A percentile compares a stretch with the other conserved stretches of the same genome.
Evolutionary conservation across 345 rosid genomes (phyloP).

Genomic region (Syzygium aromaticum): DNA sequence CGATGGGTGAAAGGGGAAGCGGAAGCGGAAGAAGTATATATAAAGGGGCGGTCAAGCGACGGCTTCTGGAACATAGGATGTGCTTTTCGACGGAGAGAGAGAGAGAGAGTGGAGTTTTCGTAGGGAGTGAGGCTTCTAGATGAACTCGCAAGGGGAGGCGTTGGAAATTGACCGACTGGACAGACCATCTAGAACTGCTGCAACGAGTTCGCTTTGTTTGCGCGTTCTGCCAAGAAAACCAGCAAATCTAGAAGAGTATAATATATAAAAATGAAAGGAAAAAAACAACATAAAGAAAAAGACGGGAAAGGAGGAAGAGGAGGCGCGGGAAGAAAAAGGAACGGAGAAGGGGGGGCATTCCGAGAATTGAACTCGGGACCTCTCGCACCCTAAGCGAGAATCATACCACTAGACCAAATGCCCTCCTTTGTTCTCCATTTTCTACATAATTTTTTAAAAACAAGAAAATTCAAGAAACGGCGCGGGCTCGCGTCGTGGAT

Average conservation of each 20-base stretch:
- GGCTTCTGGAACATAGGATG: background rate
- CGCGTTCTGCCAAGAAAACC: background rate
- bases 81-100: background rate
- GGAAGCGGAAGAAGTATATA: background rate
- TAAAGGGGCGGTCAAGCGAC: background rate
- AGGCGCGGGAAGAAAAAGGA: background rate
- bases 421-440: conserved; percentile 7
- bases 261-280: background rate
- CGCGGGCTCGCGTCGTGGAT: background rate
- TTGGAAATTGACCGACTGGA: background rate
- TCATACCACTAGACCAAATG: conserved; percentile 90
- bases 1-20: background rate
- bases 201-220: background rate
- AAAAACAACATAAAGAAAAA: background rate
- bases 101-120: background rate
- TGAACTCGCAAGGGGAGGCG: background rate
- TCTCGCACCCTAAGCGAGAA: conserved; percentile 93
- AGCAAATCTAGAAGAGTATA: background rate
- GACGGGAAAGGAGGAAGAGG: background rate
- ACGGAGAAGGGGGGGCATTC: conserved; percentile 28
- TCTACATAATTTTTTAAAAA: no score
- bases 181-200: background rate
- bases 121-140: background rate
- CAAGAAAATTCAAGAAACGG: no score
- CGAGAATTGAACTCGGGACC: conserved; percentile 83